Evolutionary conservation across 257 asterid genomes (phyloP).

Genomic region (Plantago major): DNA sequence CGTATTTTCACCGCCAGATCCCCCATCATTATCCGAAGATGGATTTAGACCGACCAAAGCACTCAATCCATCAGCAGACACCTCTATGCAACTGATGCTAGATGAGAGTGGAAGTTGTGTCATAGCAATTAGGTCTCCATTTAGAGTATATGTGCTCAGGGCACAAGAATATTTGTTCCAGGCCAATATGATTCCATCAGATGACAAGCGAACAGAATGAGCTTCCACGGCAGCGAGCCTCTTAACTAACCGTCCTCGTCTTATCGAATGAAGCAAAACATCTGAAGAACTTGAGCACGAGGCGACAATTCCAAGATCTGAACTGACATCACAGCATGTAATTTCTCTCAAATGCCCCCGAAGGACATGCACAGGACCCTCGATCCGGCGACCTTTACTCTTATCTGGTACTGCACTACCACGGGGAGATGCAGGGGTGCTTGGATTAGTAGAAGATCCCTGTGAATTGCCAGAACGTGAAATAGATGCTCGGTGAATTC

Average conservation of each 20-base stretch:
- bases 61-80: slow-evolving; percentile 71
- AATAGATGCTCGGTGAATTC: slow-evolving; percentile 55
- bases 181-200: slow-evolving; percentile 68
- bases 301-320: slow-evolving; percentile 93
- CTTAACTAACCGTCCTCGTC: slow-evolving; percentile 79
- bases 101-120: slow-evolving; percentile 58
- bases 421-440: slow-evolving; percentile 52
- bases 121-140: slow-evolving; percentile 64
- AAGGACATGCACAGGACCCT: slow-evolving; percentile 90
- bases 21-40: slow-evolving; percentile 49
- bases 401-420: slow-evolving; percentile 31
- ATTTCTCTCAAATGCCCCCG: slow-evolving; percentile 89
- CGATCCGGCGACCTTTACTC: slow-evolving; percentile 51
- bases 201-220: slow-evolving; percentile 71
- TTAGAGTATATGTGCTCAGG: slow-evolving; percentile 70
- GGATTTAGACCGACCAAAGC: slow-evolving; percentile 81
- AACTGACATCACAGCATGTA: slow-evolving; percentile 72
- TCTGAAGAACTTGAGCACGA: slow-evolving; percentile 81
- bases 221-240: slow-evolving; percentile 78
- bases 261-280: slow-evolving; percentile 75
- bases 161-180: slow-evolving; percentile 62
- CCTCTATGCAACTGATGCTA: slow-evolving; percentile 74
- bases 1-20: slow-evolving; percentile 29
- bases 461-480: slow-evolving; percentile 43
- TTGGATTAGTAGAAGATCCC: slow-evolving; percentile 52